These are phyloP conservation scores for Amaranthus palmeri DNA, from an alignment of 148 eudicot species.

Conservation along the genomic window DNA sequence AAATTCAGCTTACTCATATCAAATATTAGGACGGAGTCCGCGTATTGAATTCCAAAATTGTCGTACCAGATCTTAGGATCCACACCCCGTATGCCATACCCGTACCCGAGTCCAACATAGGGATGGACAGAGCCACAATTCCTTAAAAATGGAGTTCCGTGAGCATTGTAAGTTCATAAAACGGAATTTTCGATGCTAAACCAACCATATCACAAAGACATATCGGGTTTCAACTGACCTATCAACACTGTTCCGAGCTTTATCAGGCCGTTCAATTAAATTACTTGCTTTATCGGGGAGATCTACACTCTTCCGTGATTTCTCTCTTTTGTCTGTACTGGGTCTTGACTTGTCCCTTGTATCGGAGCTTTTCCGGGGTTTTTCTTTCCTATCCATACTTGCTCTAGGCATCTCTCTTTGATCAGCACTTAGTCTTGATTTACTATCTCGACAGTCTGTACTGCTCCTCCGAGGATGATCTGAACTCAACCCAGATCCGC, in stretches of 20 bases:
- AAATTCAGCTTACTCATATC: too few relatives aligned
- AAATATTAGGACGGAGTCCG: too few relatives aligned
- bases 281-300: slow-evolving; percentile 38
- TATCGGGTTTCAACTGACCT: slow-evolving; percentile 37
- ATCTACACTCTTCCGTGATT: slow-evolving; percentile 52
- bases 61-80: too few relatives aligned
- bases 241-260: slow-evolving; percentile 80
- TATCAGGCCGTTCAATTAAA: slow-evolving; percentile 59
- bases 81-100: too few relatives aligned
- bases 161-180: too few relatives aligned
- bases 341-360: slow-evolving; percentile 63
- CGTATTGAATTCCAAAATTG: too few relatives aligned
- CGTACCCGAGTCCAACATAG: too few relatives aligned
- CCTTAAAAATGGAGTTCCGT: too few relatives aligned
- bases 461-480: slow-evolving; percentile 52
- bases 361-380: slow-evolving; percentile 54
- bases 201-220: too few relatives aligned
- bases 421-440: slow-evolving; percentile 54
- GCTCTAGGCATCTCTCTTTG: slow-evolving; percentile 59
- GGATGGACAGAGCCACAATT: too few relatives aligned
- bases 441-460: slow-evolving; percentile 54
- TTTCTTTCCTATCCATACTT: slow-evolving; percentile 55
- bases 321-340: slow-evolving; percentile 68
- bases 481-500: slow-evolving; percentile 30
- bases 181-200: too few relatives aligned